Conservation (phyloP, 2,329 filamentous ascomycete genomes). For the Bisporella sp. region DNA sequence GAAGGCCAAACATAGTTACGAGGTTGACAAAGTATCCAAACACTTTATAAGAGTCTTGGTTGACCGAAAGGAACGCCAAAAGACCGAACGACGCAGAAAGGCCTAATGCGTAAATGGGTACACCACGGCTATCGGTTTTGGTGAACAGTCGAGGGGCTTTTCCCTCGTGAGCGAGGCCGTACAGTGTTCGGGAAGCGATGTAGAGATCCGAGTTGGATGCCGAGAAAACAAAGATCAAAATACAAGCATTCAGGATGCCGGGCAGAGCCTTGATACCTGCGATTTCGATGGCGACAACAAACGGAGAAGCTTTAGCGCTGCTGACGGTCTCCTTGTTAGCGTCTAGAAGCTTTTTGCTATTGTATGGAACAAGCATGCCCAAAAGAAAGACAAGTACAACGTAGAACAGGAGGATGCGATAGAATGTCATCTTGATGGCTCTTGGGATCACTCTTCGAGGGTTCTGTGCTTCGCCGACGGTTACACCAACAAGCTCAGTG, state of each 20-base stretch:
- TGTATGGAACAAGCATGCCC: constrained; percentile 55
- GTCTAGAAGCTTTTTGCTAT: constrained; percentile 48
- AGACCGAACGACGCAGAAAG: constrained; percentile 45
- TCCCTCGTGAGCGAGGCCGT: constrained; percentile 58
- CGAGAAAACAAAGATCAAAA: constrained; percentile 61
- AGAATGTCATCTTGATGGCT: constrained; percentile 53
- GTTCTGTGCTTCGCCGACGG: constrained; percentile 57
- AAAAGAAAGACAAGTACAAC: constrained; percentile 52
- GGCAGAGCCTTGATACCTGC: constrained; percentile 58
- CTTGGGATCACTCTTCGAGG: constrained; percentile 60
- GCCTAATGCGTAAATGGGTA: constrained; percentile 41
- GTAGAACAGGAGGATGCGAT: constrained; percentile 56
- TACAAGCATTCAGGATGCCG: constrained; percentile 61
- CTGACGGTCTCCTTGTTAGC: constrained; percentile 34
- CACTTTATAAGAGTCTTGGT: constrained; percentile 52
- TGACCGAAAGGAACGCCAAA: constrained; percentile 58
- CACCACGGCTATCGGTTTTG: constrained; percentile 48
- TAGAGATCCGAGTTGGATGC: constrained; percentile 55
- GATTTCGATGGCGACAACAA: constrained; percentile 54
- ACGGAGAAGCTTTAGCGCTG: constrained; percentile 39
- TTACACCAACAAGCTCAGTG: constrained; percentile 55
- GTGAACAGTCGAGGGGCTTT: constrained; percentile 58
- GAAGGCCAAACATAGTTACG: constrained; percentile 34
- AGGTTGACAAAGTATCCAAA: constrained; percentile 69
- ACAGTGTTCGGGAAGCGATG: constrained; percentile 61